phyloP scores from a whole-genome alignment of 2,329 filamentous ascomycete genomes.

The Ceratocystis variospora region DNA sequence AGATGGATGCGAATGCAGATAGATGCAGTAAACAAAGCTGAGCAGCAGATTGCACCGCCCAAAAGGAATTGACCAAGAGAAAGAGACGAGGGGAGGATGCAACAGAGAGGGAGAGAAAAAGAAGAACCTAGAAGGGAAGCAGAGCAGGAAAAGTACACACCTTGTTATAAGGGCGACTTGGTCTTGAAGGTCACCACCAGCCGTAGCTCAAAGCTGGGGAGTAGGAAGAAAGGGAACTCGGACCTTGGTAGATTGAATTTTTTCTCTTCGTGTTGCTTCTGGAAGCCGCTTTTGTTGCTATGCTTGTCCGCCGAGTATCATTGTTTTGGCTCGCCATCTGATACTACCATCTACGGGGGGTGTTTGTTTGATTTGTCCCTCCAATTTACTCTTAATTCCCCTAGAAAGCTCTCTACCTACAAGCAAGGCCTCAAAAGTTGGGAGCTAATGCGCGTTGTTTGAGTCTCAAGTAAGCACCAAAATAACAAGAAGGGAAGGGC shows the following conservation, averaged over 20 bases:
- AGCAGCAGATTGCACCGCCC: neutral
- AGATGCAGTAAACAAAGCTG: neutral
- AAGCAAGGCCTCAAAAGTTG: neutral
- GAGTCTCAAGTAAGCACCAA: neutral
- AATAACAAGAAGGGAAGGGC: neutral
- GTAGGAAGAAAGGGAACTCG: constrained; percentile 2
- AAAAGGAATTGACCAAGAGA: neutral
- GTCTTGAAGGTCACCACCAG: neutral
- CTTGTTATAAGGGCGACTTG: neutral
- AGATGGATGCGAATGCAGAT: neutral
- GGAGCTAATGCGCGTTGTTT: neutral
- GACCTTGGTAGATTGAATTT: constrained; percentile 3
- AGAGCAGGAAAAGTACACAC: neutral
- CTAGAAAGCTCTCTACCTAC: neutral
- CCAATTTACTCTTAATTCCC: neutral
- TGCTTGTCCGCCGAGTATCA: neutral
- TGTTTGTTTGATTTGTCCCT: neutral
- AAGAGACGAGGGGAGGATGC: neutral
- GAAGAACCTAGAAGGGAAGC: neutral
- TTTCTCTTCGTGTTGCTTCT: neutral
- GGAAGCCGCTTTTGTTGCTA: neutral
- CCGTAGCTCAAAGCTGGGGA: neutral
- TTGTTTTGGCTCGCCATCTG: too few relatives aligned
- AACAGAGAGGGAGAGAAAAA: neutral
- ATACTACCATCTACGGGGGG: too few relatives aligned